Evolutionary conservation across 2,329 filamentous ascomycete species (phyloP).

Genomic region (Aureobasidium namibiae): DNA sequence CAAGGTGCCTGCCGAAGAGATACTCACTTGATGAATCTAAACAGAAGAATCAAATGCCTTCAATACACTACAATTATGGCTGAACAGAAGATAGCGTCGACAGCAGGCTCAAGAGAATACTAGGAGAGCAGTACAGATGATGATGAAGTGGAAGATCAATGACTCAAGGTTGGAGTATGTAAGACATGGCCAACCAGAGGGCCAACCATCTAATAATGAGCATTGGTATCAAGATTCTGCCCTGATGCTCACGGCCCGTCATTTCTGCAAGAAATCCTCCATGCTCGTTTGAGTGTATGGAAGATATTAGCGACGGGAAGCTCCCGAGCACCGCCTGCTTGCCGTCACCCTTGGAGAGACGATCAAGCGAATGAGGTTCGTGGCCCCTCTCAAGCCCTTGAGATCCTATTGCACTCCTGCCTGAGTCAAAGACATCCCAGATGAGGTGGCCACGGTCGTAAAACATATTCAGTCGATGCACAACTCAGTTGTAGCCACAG

Average conservation of each 20-base stretch:
- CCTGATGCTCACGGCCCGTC: background rate
- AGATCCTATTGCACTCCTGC: background rate
- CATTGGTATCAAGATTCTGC: background rate
- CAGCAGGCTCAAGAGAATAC: background rate
- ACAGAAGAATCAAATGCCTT: background rate
- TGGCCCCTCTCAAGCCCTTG: background rate
- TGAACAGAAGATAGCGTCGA: background rate
- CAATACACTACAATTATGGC: background rate
- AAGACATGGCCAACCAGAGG: background rate
- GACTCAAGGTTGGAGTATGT: background rate
- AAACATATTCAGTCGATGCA: background rate
- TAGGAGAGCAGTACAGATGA: background rate
- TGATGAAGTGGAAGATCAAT: background rate
- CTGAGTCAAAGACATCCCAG: slow-evolving; percentile 6
- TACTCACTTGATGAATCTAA: background rate
- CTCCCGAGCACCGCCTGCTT: background rate
- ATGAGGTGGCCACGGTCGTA: background rate
- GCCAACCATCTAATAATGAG: background rate
- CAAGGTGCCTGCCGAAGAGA: background rate
- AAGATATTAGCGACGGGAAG: slow-evolving; percentile 10
- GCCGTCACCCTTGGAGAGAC: slow-evolving; percentile 8
- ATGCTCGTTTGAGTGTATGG: slow-evolving; percentile 12
- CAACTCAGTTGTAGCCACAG: background rate
- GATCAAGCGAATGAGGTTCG: background rate
- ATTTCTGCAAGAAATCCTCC: background rate